Evolutionary conservation across 2,329 filamentous ascomycete genomes (phyloP).

Genomic region (Dactylellina drechsleri): DNA sequence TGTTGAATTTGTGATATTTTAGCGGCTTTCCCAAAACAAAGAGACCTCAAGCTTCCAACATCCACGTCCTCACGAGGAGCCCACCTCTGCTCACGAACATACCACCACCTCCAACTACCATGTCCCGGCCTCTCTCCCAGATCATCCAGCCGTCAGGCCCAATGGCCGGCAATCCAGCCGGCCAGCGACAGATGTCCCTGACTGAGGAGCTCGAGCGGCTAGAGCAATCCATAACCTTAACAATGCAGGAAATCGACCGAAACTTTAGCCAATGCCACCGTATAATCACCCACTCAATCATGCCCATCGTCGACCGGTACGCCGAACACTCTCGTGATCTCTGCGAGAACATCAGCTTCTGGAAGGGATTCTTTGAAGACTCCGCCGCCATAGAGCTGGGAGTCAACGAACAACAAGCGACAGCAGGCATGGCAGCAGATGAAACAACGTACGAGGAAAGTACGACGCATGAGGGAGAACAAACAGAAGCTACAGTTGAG

Average conservation of each 20-base stretch:
- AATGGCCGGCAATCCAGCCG: conserved; percentile 35
- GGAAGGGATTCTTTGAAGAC: conserved; percentile 99
- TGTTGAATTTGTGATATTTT: too few species aligned
- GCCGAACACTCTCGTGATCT: conserved; percentile 91
- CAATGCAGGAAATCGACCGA: conserved; percentile 97
- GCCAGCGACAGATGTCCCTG: conserved; percentile 70
- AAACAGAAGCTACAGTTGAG: conserved; percentile 42
- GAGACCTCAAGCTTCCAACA: conserved; percentile 7
- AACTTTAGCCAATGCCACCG: conserved; percentile 97
- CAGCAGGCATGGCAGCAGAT: conserved; percentile 69
- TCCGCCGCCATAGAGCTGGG: conserved; percentile 97
- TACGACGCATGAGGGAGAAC: conserved; percentile 56
- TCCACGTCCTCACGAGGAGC: neutral
- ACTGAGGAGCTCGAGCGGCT: conserved; percentile 96
- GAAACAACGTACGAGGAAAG: conserved; percentile 64
- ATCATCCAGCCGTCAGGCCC: conserved; percentile 42
- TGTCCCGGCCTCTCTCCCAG: conserved; percentile 47
- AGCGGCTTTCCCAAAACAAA: conserved; percentile 14
- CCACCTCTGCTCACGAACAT: conserved; percentile 1
- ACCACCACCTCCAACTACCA: neutral
- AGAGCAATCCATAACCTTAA: conserved; percentile 95
- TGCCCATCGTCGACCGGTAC: conserved; percentile 94
- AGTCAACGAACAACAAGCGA: conserved; percentile 74
- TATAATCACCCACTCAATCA: conserved; percentile 91
- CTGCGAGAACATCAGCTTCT: conserved; percentile 89